phyloP scores from a whole-genome alignment of 1,284 basidiomycete genomes.

The Lentinus polychrous region DNA sequence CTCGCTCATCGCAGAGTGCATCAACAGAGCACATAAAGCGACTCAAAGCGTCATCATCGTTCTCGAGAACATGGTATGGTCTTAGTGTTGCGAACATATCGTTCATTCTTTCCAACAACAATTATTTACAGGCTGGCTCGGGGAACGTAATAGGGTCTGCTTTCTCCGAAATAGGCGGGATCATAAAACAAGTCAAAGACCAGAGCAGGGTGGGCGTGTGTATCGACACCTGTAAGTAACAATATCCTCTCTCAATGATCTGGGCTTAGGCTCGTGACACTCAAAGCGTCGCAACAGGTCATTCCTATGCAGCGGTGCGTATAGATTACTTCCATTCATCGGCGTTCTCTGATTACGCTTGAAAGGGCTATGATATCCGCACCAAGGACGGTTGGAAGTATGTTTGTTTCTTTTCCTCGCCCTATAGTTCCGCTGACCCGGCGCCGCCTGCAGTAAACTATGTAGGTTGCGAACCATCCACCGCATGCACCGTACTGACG shows the following conservation, averaged over 20 bases:
- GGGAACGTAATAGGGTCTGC: constrained; percentile 75
- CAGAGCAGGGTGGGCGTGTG: constrained; percentile 77
- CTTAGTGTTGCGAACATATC: neutral
- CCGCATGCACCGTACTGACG: constrained; percentile 1
- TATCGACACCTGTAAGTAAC: constrained; percentile 71
- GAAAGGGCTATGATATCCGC: constrained; percentile 74
- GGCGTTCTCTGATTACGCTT: neutral
- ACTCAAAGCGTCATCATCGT: constrained; percentile 62
- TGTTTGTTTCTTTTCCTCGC: constrained; percentile 20
- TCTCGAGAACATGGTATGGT: constrained; percentile 76
- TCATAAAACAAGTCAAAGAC: constrained; percentile 70
- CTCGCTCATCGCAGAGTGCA: constrained; percentile 60
- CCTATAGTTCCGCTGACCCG: neutral
- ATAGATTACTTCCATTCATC: neutral
- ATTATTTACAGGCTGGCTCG: constrained; percentile 59
- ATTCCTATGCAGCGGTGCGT: constrained; percentile 73
- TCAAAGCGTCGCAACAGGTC: constrained; percentile 49
- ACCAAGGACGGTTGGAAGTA: constrained; percentile 62
- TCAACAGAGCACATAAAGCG: constrained; percentile 72
- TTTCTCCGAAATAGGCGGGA: constrained; percentile 62
- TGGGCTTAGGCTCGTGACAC: neutral
- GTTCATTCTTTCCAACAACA: neutral
- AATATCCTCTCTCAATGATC: neutral
- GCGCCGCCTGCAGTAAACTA: neutral
- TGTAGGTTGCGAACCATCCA: neutral